Evolutionary conservation across 805 yeast genomes (phyloP), one percentile per base, ranked within the genome.

Genomic region (Candida manassasensis): DNA sequence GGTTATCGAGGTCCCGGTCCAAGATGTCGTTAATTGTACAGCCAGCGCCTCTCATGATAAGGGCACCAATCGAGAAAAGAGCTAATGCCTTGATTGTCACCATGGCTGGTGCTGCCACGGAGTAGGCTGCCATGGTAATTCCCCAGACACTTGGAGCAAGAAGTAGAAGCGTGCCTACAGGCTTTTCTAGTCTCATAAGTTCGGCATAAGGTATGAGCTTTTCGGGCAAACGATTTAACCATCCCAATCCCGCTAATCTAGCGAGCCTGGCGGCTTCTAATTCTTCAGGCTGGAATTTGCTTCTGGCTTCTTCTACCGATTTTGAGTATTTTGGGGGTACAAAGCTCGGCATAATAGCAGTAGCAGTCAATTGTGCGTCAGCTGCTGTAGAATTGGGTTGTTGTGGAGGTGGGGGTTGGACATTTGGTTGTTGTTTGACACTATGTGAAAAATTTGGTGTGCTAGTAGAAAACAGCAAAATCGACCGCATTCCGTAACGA

Each of bases 11-110:
- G 40, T 90, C 71, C 35, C 87, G 67, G 55, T 93, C 99, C 54
- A 81, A 67, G 29, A 90, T 67, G 59, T 93, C 99, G 55, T 93
- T 93, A 37, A 93, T 81, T 0, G 96, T 89, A 57, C 99, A 93
- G 0, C 98, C 99, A 2, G 96, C 97, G 18, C 97, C 96, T 57
- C 99, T 75, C 95, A 94, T 93, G 12, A 90, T 70, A 26, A 89
- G 50, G 0, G 97, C 75, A 10, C 99, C 99, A 3, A 82, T 67
- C 4, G 90, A 79, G 54, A 88, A 93, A 10, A 88, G 62, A 0
- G 76, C 71, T 21, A 86, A 54, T 51, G 81, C 85, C 50, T 71
- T 73, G 0, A 71, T 40, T 0, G 90, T 81, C 1, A 78, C 71
- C 0, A 74, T 41, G 1, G 87, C 36, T 0, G 96, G 81, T 0